A percentile compares a stretch with the other conserved stretches of the same genome.
These are phyloP conservation scores for Metschnikowia peoriensis DNA, from an alignment of 805 yeast genomes.

Conservation along the genomic window DNA sequence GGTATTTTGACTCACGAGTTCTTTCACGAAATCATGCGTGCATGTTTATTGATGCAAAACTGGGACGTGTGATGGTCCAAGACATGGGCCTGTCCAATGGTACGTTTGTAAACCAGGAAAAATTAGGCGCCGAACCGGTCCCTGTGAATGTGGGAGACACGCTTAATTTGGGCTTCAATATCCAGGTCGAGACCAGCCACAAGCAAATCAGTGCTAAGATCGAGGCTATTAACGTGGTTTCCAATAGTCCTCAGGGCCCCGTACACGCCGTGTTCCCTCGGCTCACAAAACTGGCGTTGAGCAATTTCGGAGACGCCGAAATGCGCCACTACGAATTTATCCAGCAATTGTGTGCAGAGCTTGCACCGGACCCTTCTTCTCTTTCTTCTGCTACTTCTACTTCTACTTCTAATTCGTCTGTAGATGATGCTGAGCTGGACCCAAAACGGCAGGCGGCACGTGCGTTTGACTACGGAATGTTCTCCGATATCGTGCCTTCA, in stretches of 20 bases:
- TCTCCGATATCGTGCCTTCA: constrained; percentile 54
- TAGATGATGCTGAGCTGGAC: background rate
- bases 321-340: constrained; percentile 36
- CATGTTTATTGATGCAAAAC: constrained; percentile 63
- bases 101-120: constrained; percentile 78
- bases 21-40: constrained; percentile 93
- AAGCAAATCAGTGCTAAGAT: constrained; percentile 83
- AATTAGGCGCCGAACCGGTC: constrained; percentile 59
- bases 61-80: constrained; percentile 68
- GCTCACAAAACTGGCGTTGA: constrained; percentile 14
- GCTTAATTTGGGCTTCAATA: constrained; percentile 93
- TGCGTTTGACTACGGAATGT: constrained; percentile 57
- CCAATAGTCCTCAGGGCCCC: constrained; percentile 25
- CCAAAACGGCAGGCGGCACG: constrained; percentile 5
- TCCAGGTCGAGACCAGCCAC: constrained; percentile 66
- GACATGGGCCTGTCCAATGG: constrained; percentile 95
- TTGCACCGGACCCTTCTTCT: background rate
- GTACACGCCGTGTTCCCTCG: constrained; percentile 13
- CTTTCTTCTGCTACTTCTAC: too few species aligned
- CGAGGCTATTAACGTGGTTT: constrained; percentile 64
- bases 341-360: constrained; percentile 27
- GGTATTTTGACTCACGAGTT: constrained; percentile 92
- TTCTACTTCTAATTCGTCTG: too few species aligned
- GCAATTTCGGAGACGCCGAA: constrained; percentile 26
- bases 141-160: constrained; percentile 76